phyloP scores from a whole-genome alignment of 2,329 filamentous ascomycete genomes.

The Myotisia sp. region DNA sequence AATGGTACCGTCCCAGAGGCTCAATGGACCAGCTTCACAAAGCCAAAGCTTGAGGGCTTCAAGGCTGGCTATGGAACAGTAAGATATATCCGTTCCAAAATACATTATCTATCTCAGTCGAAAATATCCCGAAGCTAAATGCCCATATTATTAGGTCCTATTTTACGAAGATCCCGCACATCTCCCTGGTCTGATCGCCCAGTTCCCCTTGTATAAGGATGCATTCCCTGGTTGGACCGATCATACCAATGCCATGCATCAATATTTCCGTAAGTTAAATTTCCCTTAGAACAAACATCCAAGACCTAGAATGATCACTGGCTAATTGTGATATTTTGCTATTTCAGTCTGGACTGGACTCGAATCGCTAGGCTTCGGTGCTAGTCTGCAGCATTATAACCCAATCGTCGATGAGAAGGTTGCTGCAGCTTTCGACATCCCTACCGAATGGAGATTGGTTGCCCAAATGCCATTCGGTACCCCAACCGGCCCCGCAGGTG shows the following conservation, averaged over 20 bases:
- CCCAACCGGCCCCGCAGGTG: constrained; percentile 37
- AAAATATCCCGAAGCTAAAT: constrained; percentile 3
- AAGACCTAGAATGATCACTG: too few relatives aligned
- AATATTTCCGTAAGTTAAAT: constrained; percentile 43
- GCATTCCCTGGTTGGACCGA: constrained; percentile 63
- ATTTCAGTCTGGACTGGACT: constrained; percentile 58
- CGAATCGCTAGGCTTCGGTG: constrained; percentile 69
- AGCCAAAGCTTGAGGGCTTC: constrained; percentile 44
- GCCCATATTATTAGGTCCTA: constrained; percentile 40
- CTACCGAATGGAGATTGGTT: constrained; percentile 58
- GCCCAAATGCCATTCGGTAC: constrained; percentile 73
- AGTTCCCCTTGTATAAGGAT: constrained; percentile 61
- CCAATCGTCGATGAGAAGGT: constrained; percentile 66
- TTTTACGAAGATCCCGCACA: constrained; percentile 70
- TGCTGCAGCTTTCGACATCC: constrained; percentile 53
- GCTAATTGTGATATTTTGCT: not conserved
- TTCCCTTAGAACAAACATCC: too few relatives aligned
- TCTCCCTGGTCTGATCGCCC: constrained; percentile 51
- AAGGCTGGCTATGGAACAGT: constrained; percentile 62
- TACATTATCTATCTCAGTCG: not conserved
- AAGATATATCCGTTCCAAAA: constrained; percentile 22
- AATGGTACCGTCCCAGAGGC: constrained; percentile 35
- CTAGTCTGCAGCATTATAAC: constrained; percentile 90
- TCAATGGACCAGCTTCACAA: constrained; percentile 38
- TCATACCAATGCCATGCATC: constrained; percentile 69